Conservation (phyloP, 1,139 yeast species). For the Wickerhamomyces sp. region DNA sequence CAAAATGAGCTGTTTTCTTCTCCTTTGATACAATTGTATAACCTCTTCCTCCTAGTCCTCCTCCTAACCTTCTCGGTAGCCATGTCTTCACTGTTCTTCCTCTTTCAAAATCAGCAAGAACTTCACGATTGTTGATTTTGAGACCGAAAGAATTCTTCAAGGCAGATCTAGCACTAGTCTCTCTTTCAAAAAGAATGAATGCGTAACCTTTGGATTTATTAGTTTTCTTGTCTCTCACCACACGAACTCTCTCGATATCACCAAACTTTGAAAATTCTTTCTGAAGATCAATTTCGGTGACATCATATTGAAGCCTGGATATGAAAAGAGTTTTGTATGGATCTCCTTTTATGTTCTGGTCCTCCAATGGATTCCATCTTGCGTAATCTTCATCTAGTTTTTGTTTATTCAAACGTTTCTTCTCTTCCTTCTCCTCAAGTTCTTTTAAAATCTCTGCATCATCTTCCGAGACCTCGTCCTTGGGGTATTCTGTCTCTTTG, state of each 20-base stretch:
- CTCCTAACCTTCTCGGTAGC: slow-evolving; percentile 76
- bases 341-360: slow-evolving; percentile 63
- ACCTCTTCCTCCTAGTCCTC: slow-evolving; percentile 67
- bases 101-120: slow-evolving; percentile 78
- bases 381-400: slow-evolving; percentile 28
- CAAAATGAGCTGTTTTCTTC: slow-evolving; percentile 6
- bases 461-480: slow-evolving; percentile 3
- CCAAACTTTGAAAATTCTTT: slow-evolving; percentile 64
- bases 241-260: slow-evolving; percentile 57
- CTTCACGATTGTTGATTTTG: slow-evolving; percentile 44
- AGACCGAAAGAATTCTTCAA: slow-evolving; percentile 54
- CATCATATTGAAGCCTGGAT: slow-evolving; percentile 59
- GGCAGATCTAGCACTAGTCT: slow-evolving; percentile 53
- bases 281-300: slow-evolving; percentile 68
- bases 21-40: slow-evolving; percentile 27
- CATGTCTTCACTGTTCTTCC: slow-evolving; percentile 73
- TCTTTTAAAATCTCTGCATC: slow-evolving; percentile 11
- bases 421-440: slow-evolving; percentile 27
- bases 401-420: slow-evolving; percentile 18
- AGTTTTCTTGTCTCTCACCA: slow-evolving; percentile 52
- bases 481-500: slow-evolving; percentile 23
- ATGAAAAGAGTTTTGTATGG: slow-evolving; percentile 78
- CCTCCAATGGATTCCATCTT: slow-evolving; percentile 54
- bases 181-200: slow-evolving; percentile 66
- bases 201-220: slow-evolving; percentile 78